Evolutionary conservation across 805 yeast genomes (phyloP), one percentile per base, ranked within the genome.

Genomic region (Ogataea trehaloabstinens): DNA sequence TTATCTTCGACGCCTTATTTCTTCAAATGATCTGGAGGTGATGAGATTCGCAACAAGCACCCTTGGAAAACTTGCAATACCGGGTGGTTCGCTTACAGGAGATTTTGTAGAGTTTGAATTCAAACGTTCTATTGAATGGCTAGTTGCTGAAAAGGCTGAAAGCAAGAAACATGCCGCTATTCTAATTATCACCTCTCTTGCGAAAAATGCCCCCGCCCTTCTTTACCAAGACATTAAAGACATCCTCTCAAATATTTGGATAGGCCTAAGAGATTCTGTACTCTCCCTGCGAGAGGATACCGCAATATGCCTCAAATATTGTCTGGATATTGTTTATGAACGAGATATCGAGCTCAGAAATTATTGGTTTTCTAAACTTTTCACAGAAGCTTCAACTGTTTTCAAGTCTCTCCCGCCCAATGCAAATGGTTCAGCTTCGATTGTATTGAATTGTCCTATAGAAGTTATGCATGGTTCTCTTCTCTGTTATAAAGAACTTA

Each of bases 101-200:
- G 96, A 89, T 35, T 84, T 91, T 59, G 96, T 93, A 19, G 97
- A 91, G 45, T 85, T 79, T 52, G 96, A 91, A 60, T 93, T 93
- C 6, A 86, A 84, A 55, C 73, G 85, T 34, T 87, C 96, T 28
- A 71, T 91, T 35, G 99, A 93, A 61, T 84, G 96, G 91, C 73
- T 91, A 18, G 85, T 87, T 24, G 73, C 83, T n/a, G 95, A 89
- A 46, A 82, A 87, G 48, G 88, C 84, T 53, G 96, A 88, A 51
- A 75, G 76, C 31, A 76, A 95, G 52, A 78, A 93, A 46, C 97
- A 91, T 56, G 96, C 97, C 0, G 95, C 97, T 1, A 80, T 89
- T 27, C 68, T 91, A 37, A 80, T 88, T 29, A 76, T 93, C 28
- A 76, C 83, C 6, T 84, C 96, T 1, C 72, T 93, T 44, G 96